Base-by-base conservation (phyloP, 1,284 basidiomycete species). In the Pseudozyma sp. region DNA sequence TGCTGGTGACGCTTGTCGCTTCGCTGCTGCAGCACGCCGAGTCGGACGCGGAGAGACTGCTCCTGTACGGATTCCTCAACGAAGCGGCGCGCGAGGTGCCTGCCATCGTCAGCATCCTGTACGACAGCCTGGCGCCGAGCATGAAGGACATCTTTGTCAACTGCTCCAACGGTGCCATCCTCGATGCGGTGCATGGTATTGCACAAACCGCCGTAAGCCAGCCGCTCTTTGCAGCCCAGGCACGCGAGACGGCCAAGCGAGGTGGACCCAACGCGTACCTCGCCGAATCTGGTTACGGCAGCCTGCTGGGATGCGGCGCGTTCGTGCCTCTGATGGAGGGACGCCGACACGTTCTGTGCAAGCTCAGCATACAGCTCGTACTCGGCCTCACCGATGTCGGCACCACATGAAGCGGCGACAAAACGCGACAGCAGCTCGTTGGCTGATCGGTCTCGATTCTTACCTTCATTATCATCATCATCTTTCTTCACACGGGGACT, bases 171-270 rank as follows among this genome's bases (percentile, higher is more conserved):
- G 68, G 69, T 7, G 72, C 65, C n/a, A 78, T 82, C 33, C 58
- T 82, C 11, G 74, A 81, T 14, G 79, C 80, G 7, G 79, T 80
- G 24, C 78, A 82, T 24, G 67, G 68, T 6, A 81, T 82, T 47
- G 75, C 80, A 7, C 69, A 75, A 46, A 76, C 76, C 3, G 79
- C 79, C 6, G 75, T 78, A 39, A 72, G 67, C 19, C 77, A 81
- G 59, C 80, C 80, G 7, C 76, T 82, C 46, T 81, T 82, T 47
- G 78, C 77, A n/a, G 79, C 77, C 16, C 80, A 82, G 48, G 77
- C 77, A 10, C 54, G 66, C n/a, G 80, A 82, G 65, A 82, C 80
- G n/a, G 62, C 65, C 14, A 73, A 68, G 11, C 68, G 80, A 31
- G 80, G 80, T 8, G 79, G 80, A 1, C 78, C 79, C 9, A 66